phyloP scores from a whole-genome alignment of 2,329 filamentous ascomycete species.

The Ciborinia camelliae region DNA sequence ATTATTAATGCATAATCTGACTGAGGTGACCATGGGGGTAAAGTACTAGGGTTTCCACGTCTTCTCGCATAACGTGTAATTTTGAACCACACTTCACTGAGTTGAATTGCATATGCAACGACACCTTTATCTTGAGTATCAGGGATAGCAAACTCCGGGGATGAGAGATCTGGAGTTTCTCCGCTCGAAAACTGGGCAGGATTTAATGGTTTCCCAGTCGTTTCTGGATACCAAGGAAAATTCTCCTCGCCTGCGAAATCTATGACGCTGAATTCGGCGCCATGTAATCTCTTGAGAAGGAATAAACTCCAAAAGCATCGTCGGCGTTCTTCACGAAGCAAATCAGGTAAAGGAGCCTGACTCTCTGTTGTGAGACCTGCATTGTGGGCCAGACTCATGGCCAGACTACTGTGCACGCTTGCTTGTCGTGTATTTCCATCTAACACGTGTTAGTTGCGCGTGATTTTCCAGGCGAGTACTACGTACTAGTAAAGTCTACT shows the following conservation, averaged over 20 bases:
- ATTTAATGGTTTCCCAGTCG: slow-evolving; percentile 33
- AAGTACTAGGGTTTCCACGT: slow-evolving; percentile 43
- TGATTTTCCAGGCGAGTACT: background rate
- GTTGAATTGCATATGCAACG: slow-evolving; percentile 44
- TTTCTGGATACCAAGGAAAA: slow-evolving; percentile 42
- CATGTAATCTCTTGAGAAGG: slow-evolving; percentile 34
- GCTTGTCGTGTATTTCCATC: slow-evolving; percentile 46
- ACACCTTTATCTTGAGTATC: slow-evolving; percentile 41
- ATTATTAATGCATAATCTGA: slow-evolving; percentile 52
- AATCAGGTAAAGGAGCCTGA: slow-evolving; percentile 21
- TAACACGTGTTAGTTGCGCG: slow-evolving; percentile 22
- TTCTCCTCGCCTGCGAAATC: slow-evolving; percentile 40
- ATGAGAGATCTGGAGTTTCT: slow-evolving; percentile 7
- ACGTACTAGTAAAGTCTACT: slow-evolving; percentile 40
- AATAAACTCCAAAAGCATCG: slow-evolving; percentile 39
- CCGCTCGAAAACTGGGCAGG: slow-evolving; percentile 19
- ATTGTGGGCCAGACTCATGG: slow-evolving; percentile 45
- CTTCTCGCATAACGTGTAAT: slow-evolving; percentile 47
- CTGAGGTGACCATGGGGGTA: slow-evolving; percentile 48
- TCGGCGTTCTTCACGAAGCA: slow-evolving; percentile 34
- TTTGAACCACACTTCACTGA: slow-evolving; percentile 49
- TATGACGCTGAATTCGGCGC: slow-evolving; percentile 38
- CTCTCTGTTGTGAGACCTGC: slow-evolving; percentile 43
- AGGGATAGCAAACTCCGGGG: slow-evolving; percentile 22
- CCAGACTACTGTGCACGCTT: slow-evolving; percentile 44